These are phyloP conservation scores for Rhododendron molle DNA, from an alignment of 148 eudicot genomes.

Conservation along the genomic window DNA sequence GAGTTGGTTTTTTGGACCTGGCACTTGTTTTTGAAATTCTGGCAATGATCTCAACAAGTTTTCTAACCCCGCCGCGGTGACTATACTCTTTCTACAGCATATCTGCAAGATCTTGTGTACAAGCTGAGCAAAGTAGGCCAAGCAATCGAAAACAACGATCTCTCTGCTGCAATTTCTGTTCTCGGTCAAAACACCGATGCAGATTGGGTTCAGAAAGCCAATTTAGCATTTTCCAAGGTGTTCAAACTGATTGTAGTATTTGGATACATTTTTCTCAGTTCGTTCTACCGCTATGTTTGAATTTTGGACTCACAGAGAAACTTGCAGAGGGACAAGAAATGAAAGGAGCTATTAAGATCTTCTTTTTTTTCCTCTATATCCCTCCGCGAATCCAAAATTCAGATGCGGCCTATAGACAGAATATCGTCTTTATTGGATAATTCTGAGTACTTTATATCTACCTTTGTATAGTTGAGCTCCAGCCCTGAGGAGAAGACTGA, in stretches of 20 bases:
- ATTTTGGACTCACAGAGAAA: neutral
- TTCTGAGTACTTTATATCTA: neutral
- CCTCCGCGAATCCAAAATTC: neutral
- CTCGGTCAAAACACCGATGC: slow-evolving; percentile 56
- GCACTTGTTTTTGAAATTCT: neutral
- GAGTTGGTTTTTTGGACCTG: neutral
- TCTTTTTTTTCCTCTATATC: neutral
- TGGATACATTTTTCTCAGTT: neutral
- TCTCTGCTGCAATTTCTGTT: slow-evolving; percentile 63
- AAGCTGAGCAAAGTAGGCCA: slow-evolving; percentile 79
- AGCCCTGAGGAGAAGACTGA: slow-evolving; percentile 72
- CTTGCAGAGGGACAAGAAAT: neutral
- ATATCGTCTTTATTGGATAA: neutral
- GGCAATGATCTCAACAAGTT: neutral
- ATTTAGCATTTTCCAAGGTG: slow-evolving; percentile 81
- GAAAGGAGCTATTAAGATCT: neutral
- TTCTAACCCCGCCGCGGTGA: neutral
- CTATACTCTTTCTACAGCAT: slow-evolving; percentile 35
- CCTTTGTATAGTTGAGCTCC: slow-evolving; percentile 49
- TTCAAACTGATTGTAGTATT: neutral
- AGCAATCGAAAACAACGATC: slow-evolving; percentile 94
- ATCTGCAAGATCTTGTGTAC: slow-evolving; percentile 83
- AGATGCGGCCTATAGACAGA: neutral
- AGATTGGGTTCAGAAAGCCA: slow-evolving; percentile 83
- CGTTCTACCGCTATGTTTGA: neutral